Conservation (phyloP, 208 protist species). For the Phytomonas sp. region DNA sequence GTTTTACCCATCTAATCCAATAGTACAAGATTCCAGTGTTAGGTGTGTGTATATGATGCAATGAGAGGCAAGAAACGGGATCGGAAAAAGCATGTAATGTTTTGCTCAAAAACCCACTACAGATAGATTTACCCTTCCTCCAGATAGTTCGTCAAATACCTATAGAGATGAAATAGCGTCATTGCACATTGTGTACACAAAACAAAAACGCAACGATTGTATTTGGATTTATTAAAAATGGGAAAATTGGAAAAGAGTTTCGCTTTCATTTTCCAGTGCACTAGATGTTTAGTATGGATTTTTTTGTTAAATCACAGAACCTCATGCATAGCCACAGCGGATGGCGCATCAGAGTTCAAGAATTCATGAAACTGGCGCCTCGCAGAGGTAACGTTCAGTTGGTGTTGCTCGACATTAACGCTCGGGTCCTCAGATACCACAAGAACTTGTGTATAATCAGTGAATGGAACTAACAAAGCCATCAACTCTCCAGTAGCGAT, state of each 20-base stretch:
- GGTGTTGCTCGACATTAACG: conserved; percentile 71
- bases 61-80: neutral
- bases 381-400: conserved; percentile 64
- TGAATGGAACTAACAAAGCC: conserved; percentile 77
- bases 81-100: neutral
- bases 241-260: neutral
- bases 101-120: neutral
- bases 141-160: neutral
- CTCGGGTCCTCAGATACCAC: conserved; percentile 68
- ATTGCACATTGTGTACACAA: neutral
- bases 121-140: neutral
- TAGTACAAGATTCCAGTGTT: neutral
- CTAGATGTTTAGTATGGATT: too few relatives aligned
- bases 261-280: neutral
- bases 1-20: neutral
- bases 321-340: conserved; percentile 69
- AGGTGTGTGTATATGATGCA: neutral
- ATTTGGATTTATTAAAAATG: neutral
- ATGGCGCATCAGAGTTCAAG: conserved; percentile 54
- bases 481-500: conserved; percentile 68
- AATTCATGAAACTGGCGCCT: conserved; percentile 53
- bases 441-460: conserved; percentile 78
- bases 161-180: neutral
- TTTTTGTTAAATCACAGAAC: conserved; percentile 33
- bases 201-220: neutral